Conservation (phyloP, 2,329 filamentous ascomycete genomes). For the Claviceps purpurea region DNA sequence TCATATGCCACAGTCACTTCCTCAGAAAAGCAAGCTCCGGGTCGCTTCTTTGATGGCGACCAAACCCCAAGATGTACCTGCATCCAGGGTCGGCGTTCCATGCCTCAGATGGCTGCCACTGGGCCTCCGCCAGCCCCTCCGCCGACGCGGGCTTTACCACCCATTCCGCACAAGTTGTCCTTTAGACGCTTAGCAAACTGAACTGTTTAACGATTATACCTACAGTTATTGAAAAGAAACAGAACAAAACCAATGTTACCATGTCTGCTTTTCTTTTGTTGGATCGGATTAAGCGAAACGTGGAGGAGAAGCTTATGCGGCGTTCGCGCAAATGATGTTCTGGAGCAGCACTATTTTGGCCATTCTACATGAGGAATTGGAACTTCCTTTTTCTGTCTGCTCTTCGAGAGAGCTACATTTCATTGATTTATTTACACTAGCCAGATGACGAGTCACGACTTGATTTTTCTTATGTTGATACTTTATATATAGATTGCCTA, state of each 20-base stretch:
- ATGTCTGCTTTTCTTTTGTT: too few relatives aligned
- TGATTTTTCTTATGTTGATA: neutral
- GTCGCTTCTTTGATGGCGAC: conserved; percentile 10
- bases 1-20: conserved; percentile 11
- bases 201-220: too few relatives aligned
- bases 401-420: neutral
- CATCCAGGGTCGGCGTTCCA: conserved; percentile 28
- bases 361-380: too few relatives aligned
- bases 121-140: conserved; percentile 41
- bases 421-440: neutral
- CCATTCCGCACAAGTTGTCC: conserved; percentile 28
- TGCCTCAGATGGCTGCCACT: conserved; percentile 34
- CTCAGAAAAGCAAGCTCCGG: neutral
- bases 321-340: too few relatives aligned
- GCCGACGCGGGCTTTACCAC: conserved; percentile 40
- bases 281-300: too few relatives aligned
- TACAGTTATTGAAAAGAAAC: neutral
- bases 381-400: neutral
- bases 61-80: conserved; percentile 11
- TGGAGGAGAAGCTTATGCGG: too few relatives aligned
- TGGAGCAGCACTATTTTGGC: too few relatives aligned
- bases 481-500: neutral
- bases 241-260: neutral
- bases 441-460: neutral
- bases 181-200: neutral